Conservation (phyloP, 306 rosid genomes). For the Crataegus laevigata region DNA sequence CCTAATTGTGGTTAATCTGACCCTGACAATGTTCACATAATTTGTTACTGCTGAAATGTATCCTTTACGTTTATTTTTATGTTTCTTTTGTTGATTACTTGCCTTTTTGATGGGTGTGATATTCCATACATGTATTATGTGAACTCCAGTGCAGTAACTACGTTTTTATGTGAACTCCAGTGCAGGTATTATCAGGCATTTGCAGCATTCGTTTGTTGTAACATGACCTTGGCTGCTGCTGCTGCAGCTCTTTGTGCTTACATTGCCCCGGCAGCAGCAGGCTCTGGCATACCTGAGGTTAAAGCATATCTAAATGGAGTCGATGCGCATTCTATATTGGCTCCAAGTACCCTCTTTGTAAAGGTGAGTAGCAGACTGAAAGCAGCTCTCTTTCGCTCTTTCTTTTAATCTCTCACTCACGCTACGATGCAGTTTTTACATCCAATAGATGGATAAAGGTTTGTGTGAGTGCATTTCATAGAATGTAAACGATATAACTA, state of each 20-base stretch:
- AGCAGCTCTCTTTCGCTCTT: background rate
- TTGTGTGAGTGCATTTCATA: background rate
- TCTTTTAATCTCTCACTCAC: background rate
- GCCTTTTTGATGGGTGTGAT: too few relatives aligned
- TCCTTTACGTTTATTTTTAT: too few relatives aligned
- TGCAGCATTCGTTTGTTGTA: slow-evolving; percentile 36
- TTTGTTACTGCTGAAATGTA: too few relatives aligned
- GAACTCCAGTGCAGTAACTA: slow-evolving; percentile 34
- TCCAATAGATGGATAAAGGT: background rate
- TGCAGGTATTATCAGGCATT: slow-evolving; percentile 68
- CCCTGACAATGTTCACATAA: too few relatives aligned
- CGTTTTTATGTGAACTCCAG: slow-evolving; percentile 21
- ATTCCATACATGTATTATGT: background rate
- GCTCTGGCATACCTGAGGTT: slow-evolving; percentile 88
- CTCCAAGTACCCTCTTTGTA: slow-evolving; percentile 71
- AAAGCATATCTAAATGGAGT: slow-evolving; percentile 85
- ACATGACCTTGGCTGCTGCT: slow-evolving; percentile 45
- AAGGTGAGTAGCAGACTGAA: slow-evolving; percentile 41
- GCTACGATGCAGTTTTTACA: background rate
- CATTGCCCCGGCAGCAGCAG: slow-evolving; percentile 77
- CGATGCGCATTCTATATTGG: slow-evolving; percentile 65
- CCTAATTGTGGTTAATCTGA: too few relatives aligned
- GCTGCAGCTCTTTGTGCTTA: slow-evolving; percentile 64
- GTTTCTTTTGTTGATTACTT: too few relatives aligned
- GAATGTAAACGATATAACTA: background rate